phyloP scores from a whole-genome alignment of 768 basidiomycete species.

The Kwoniella europaea region DNA sequence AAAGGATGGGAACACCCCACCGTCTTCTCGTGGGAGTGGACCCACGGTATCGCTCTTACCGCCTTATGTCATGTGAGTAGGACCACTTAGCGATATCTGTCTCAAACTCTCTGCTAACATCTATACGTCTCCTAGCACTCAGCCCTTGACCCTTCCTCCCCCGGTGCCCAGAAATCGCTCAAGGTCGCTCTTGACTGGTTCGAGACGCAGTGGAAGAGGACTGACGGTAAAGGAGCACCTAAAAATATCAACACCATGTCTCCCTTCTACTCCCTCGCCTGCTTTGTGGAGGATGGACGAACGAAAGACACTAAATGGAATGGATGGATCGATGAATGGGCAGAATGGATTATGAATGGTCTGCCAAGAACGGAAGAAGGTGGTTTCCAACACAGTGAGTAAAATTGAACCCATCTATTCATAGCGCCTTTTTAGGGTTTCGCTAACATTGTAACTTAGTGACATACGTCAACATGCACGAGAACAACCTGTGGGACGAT shows the following conservation, averaged over 20 bases:
- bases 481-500: slow-evolving; percentile 66
- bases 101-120: neutral
- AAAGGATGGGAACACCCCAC: slow-evolving; percentile 63
- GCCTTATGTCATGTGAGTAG: slow-evolving; percentile 47
- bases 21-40: slow-evolving; percentile 63
- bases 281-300: slow-evolving; percentile 39
- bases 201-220: slow-evolving; percentile 61
- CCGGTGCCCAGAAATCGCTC: slow-evolving; percentile 53
- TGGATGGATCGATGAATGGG: slow-evolving; percentile 54
- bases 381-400: slow-evolving; percentile 53
- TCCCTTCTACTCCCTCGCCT: slow-evolving; percentile 58
- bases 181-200: slow-evolving; percentile 64
- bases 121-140: slow-evolving; percentile 56
- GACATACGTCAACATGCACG: slow-evolving; percentile 61
- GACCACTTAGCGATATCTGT: neutral
- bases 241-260: slow-evolving; percentile 70
- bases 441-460: slow-evolving; percentile 1
- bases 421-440: no score
- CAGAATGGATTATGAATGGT: slow-evolving; percentile 64
- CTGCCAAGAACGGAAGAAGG: slow-evolving; percentile 59
- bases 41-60: slow-evolving; percentile 53
- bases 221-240: slow-evolving; percentile 61
- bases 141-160: slow-evolving; percentile 25
- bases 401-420: no score
- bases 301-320: slow-evolving; percentile 43